Evolutionary conservation across 2,329 filamentous ascomycete genomes (phyloP).

Genomic region (Karstenula rhodostoma): DNA sequence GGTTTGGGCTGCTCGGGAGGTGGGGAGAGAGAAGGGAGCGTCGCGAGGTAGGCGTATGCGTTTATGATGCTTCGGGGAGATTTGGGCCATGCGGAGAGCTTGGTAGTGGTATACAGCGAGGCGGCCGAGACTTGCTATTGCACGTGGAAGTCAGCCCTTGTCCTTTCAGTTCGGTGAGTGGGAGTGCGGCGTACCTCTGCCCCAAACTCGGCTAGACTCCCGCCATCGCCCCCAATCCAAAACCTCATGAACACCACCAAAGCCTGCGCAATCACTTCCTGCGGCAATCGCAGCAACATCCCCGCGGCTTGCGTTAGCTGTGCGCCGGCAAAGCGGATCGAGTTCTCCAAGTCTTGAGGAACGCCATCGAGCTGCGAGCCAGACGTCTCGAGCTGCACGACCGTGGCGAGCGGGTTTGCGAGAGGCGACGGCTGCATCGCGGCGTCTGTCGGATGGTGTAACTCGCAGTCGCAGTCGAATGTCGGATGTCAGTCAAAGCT

Average conservation of each 20-base stretch:
- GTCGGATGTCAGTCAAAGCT: conserved; percentile 14
- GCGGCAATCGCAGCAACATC: conserved; percentile 81
- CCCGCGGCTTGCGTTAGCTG: conserved; percentile 80
- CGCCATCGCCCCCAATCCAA: conserved; percentile 70
- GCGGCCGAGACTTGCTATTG: conserved; percentile 81
- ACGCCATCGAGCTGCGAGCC: conserved; percentile 65
- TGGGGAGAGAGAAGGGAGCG: conserved; percentile 66
- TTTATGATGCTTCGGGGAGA: conserved; percentile 83
- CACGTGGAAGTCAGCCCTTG: neutral
- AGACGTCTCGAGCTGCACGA: conserved; percentile 70
- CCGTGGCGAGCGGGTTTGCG: conserved; percentile 75
- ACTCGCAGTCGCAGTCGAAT: neutral
- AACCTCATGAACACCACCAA: conserved; percentile 83
- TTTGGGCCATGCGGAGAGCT: conserved; percentile 79
- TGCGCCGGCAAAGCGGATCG: conserved; percentile 74
- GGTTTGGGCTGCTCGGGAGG: conserved; percentile 41
- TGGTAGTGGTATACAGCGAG: conserved; percentile 80
- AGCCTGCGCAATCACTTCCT: conserved; percentile 85
- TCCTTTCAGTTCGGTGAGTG: neutral
- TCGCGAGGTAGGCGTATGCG: conserved; percentile 82
- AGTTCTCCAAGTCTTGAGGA: conserved; percentile 74
- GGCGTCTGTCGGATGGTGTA: neutral
- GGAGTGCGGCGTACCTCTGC: conserved; percentile 62
- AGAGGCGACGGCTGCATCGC: conserved; percentile 53
- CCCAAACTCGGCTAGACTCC: conserved; percentile 60